A percentile compares a stretch with the other conserved stretches of the same genome.
Conservation (phyloP, 2,329 filamentous ascomycete genomes). For the Cyanodermella asteris region DNA sequence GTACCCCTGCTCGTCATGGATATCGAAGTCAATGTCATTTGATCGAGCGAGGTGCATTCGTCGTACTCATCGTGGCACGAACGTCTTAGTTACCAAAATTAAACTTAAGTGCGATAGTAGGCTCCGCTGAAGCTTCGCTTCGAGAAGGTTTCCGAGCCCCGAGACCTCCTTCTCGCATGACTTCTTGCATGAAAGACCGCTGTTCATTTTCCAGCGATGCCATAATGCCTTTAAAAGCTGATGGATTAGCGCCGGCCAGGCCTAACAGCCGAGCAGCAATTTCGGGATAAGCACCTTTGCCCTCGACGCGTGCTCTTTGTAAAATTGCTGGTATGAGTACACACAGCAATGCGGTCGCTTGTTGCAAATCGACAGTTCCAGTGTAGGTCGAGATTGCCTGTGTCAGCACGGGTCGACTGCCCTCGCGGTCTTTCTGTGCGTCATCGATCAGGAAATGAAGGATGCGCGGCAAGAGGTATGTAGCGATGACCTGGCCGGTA, state of each 20-base stretch:
- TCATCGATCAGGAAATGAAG: slow-evolving; percentile 51
- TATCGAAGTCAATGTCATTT: too few species aligned
- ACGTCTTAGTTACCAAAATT: slow-evolving; percentile 35
- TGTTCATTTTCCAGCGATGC: slow-evolving; percentile 47
- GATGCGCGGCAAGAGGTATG: slow-evolving; percentile 53
- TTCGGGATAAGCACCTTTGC: slow-evolving; percentile 39
- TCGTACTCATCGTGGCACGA: too few species aligned
- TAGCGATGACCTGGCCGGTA: slow-evolving; percentile 51
- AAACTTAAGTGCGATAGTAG: slow-evolving; percentile 87
- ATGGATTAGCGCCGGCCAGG: slow-evolving; percentile 47
- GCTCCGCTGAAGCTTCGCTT: slow-evolving; percentile 26
- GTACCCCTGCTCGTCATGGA: too few species aligned
- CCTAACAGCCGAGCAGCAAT: slow-evolving; percentile 60
- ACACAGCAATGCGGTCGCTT: slow-evolving; percentile 35
- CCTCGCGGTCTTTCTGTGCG: slow-evolving; percentile 57
- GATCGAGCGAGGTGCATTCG: too few species aligned
- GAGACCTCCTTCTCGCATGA: slow-evolving; percentile 45
- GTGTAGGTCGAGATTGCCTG: slow-evolving; percentile 60
- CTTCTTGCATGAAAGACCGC: slow-evolving; percentile 57
- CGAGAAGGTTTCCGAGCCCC: slow-evolving; percentile 17
- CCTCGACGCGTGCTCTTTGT: slow-evolving; percentile 44
- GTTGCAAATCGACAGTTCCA: slow-evolving; percentile 17
- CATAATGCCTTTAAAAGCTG: slow-evolving; percentile 53
- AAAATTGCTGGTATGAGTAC: slow-evolving; percentile 61
- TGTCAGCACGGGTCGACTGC: slow-evolving; percentile 45